Percentiles rank a stretch among this genome's conserved stretches.
These are phyloP conservation scores for Earliella scabrosa DNA, from an alignment of 1,284 basidiomycete genomes.

Conservation along the genomic window DNA sequence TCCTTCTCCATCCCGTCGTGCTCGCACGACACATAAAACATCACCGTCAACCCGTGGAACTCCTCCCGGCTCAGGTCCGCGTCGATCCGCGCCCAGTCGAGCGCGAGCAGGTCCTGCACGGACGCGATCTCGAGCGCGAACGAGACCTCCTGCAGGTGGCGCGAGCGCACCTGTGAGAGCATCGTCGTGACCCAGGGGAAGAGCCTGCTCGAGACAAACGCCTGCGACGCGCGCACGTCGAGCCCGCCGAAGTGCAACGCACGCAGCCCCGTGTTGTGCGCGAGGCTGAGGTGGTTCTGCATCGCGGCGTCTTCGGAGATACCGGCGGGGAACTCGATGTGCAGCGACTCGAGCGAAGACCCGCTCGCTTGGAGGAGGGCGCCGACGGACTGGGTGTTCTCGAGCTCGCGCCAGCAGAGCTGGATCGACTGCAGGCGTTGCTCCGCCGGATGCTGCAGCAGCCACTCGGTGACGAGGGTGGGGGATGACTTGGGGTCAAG, in stretches of 20 bases:
- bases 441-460: constrained; percentile 33
- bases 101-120: constrained; percentile 26
- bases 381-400: constrained; percentile 33
- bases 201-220: constrained; percentile 31
- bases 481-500: constrained; percentile 36
- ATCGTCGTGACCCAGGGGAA: constrained; percentile 34
- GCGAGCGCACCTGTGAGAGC: constrained; percentile 29
- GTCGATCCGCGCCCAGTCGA: constrained; percentile 38
- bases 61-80: constrained; percentile 29
- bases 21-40: constrained; percentile 33
- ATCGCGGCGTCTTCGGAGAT: constrained; percentile 28
- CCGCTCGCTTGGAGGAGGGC: constrained; percentile 35
- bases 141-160: constrained; percentile 28
- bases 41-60: constrained; percentile 31
- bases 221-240: constrained; percentile 29
- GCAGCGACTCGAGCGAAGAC: constrained; percentile 34
- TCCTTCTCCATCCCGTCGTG: constrained; percentile 23
- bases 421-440: constrained; percentile 34
- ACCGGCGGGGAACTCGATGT: constrained; percentile 35
- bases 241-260: constrained; percentile 36
- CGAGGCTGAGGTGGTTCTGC: constrained; percentile 33
- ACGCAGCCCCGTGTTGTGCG: constrained; percentile 35
- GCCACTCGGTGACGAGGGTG: constrained; percentile 37
- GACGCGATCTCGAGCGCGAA: constrained; percentile 35
- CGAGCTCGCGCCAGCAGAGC: constrained; percentile 38